A percentile compares a stretch with the other conserved stretches of the same genome.
Evolutionary conservation across 2,329 filamentous ascomycete species (phyloP).

Genomic region (Sporothrix phasma): DNA sequence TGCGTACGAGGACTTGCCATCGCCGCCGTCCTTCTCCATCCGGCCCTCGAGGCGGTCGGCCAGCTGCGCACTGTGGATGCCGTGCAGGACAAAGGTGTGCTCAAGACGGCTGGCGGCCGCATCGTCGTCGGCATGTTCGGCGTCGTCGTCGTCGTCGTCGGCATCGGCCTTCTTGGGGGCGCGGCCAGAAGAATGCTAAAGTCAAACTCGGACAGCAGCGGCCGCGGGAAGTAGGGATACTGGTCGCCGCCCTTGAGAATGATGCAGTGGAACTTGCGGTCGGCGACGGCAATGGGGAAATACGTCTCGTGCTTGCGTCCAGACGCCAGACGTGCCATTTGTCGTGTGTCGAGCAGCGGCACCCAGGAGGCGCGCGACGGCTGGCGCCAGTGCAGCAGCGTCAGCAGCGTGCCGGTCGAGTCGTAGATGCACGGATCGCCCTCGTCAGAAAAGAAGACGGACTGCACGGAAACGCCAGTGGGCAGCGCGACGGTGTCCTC

Average conservation of each 20-base stretch:
- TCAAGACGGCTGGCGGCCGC: conserved; percentile 57
- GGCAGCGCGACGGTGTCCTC: conserved; percentile 85
- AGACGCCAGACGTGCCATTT: conserved; percentile 68
- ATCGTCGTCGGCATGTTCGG: conserved; percentile 26
- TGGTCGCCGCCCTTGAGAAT: conserved; percentile 93
- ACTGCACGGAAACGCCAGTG: conserved; percentile 61
- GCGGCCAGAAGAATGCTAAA: conserved; percentile 72
- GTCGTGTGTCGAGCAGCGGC: conserved; percentile 80
- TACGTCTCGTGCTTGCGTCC: conserved; percentile 85
- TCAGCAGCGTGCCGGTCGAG: conserved; percentile 76
- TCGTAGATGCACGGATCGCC: conserved; percentile 98
- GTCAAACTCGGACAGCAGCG: conserved; percentile 84
- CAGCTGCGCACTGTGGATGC: conserved; percentile 62
- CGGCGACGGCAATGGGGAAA: conserved; percentile 89
- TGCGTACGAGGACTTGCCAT: conserved; percentile 49
- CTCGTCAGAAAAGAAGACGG: conserved; percentile 82
- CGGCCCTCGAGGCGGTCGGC: conserved; percentile 56
- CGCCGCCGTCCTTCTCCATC: conserved; percentile 18
- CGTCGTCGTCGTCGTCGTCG: conserved; percentile 20
- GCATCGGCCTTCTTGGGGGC: conserved; percentile 19
- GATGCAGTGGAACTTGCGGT: conserved; percentile 93
- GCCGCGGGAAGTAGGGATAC: conserved; percentile 86
- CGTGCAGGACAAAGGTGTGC: conserved; percentile 69
- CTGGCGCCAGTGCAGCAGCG: conserved; percentile 82
- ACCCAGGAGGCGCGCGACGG: conserved; percentile 83